phyloP scores from a whole-genome alignment of 208 protist species.

The Naegleria lovaniensis region DNA sequence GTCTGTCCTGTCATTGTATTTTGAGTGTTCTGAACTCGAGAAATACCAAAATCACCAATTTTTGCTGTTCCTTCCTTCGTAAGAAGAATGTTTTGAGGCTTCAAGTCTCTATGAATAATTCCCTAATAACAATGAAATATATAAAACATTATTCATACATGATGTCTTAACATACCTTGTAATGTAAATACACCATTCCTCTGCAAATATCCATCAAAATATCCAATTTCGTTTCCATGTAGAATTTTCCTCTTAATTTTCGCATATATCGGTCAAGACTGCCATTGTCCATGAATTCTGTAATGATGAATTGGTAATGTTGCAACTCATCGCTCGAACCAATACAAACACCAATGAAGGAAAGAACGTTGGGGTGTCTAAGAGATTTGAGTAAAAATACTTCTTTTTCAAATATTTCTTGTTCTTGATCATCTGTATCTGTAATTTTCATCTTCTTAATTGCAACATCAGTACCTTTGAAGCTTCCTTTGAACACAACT shows the following conservation, averaged over 20 bases:
- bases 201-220: not conserved
- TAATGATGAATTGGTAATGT: not conserved
- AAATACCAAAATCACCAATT: not conserved
- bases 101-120: constrained; percentile 11
- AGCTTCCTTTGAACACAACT: not conserved
- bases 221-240: not conserved
- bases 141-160: no score
- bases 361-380: not conserved
- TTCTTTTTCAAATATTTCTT: not conserved
- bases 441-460: constrained; percentile 1
- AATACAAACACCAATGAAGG: constrained; percentile 1
- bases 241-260: not conserved
- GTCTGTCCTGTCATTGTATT: not conserved
- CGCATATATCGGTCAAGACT: not conserved
- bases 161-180: not conserved
- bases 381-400: not conserved
- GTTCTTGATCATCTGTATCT: not conserved
- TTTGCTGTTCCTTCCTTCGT: not conserved
- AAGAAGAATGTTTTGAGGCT: not conserved
- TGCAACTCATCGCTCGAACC: not conserved
- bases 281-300: not conserved
- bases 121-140: not conserved
- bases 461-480: not conserved
- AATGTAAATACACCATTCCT: constrained; percentile 13
- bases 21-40: not conserved